Conservation (phyloP, 1,284 basidiomycete species). For the Sanghuangporus weigelae region DNA sequence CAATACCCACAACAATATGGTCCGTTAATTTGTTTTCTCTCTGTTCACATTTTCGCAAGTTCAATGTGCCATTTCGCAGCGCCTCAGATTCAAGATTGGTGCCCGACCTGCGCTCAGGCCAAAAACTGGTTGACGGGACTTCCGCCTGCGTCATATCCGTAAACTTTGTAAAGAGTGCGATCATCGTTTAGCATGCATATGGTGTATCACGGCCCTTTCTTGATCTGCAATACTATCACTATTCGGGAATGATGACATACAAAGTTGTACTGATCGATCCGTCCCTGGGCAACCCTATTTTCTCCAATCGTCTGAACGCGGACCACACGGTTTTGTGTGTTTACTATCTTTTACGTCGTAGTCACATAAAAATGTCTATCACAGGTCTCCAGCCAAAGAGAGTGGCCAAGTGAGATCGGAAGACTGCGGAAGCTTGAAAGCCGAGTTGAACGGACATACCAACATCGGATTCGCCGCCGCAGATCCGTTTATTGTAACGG, state of each 20-base stretch:
- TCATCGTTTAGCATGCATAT: not conserved
- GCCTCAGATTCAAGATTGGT: slow-evolving; percentile 43
- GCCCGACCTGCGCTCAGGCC: slow-evolving; percentile 28
- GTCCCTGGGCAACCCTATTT: not conserved
- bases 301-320: not conserved
- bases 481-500: not conserved
- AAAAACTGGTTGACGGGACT: not conserved
- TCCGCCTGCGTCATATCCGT: not conserved
- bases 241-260: not conserved
- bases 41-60: not conserved
- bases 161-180: not conserved
- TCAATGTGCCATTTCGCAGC: slow-evolving; percentile 23
- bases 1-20: slow-evolving; percentile 67
- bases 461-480: not conserved
- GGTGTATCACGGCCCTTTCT: not conserved
- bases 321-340: not conserved
- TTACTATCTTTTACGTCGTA: not conserved
- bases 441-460: not conserved
- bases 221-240: not conserved
- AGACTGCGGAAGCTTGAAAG: not conserved
- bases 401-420: not conserved
- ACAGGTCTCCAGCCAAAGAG: not conserved
- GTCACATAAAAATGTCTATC: not conserved
- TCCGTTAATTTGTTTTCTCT: slow-evolving; percentile 24
- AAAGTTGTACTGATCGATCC: not conserved